These are phyloP conservation scores for Przewalskia tangutica DNA, from an alignment of 257 asterid species.

Conservation along the genomic window DNA sequence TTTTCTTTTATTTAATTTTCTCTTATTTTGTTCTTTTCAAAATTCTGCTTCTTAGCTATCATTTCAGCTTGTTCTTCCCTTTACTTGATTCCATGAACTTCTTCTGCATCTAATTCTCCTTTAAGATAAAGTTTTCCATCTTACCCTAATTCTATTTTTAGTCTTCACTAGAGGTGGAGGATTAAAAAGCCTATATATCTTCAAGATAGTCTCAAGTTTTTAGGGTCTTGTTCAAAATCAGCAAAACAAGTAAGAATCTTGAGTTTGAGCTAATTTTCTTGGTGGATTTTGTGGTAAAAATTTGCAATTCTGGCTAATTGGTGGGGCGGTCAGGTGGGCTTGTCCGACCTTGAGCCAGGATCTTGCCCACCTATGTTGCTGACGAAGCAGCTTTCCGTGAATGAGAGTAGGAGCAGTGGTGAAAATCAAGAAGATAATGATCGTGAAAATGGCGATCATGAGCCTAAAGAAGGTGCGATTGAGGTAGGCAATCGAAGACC, in stretches of 20 bases:
- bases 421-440: conserved; percentile 33
- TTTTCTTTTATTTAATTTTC: conserved; percentile 12
- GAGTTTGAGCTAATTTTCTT: neutral
- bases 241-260: neutral
- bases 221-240: neutral
- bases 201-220: neutral
- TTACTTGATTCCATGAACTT: conserved; percentile 2
- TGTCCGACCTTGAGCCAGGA: conserved; percentile 37
- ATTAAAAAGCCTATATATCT: neutral
- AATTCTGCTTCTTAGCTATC: neutral
- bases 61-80: neutral
- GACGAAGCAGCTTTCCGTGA: conserved; percentile 18
- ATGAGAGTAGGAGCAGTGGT: conserved; percentile 26
- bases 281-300: neutral
- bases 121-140: neutral
- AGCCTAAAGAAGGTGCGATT: conserved; percentile 53
- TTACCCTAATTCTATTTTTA: neutral
- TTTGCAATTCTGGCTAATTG: conserved; percentile 37
- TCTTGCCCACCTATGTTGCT: conserved; percentile 19
- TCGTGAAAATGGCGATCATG: conserved; percentile 20
- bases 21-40: neutral
- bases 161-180: neutral
- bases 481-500: conserved; percentile 45
- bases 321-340: conserved; percentile 53
- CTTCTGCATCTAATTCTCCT: conserved; percentile 1